Evolutionary conservation across 225 moss, liverwort and hornwort species (phyloP), one percentile per base, ranked within the genome.

Genomic region (Polytrichum commune): DNA sequence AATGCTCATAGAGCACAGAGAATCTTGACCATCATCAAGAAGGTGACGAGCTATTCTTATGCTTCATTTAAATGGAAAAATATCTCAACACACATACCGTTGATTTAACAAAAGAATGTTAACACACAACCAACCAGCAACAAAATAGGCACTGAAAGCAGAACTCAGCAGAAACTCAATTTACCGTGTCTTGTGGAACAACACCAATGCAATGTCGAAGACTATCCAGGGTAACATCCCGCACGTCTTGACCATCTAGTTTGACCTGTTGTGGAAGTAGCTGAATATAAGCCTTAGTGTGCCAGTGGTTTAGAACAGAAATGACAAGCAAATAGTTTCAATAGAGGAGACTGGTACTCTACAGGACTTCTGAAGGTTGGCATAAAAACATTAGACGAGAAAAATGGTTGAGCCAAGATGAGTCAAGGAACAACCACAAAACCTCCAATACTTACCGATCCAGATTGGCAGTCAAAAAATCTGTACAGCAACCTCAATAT

Each of bases 131-230:
- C 46, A 46, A 46, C 16, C 16, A 46, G 13, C 46, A 46, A 46
- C 46, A 35, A 35, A 35, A 9, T 9, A 35, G 9, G 35, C 35
- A 46, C 46, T 46, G 4, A 46, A 16, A 46, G 16, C 46, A 46
- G 46, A 46, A 46, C 46, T 46, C 13, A 46, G 13, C 46, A 46
- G 46, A 46, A 46, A 16, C 13, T 46, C 7, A 46, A 46, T 60
- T 63, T 85, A 94, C 94, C 79, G 98, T 98, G 77, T 98, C 98
- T 88, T 98, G 98, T 38, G 98, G 98, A 62, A 98, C 98, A 65
- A 98, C 98, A 73, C 93, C 98, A 74, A 98, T 95, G 75, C 81
- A 91, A 76, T 68, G 76, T 38, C 98, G 84, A 33, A 98, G 79
- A 68, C 95, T 95, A 29, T 86, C 70, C 8, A 98, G 85, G n/a